phyloP scores from a whole-genome alignment of 345 rosid genomes.

The Rhodamnia rubescens region DNA sequence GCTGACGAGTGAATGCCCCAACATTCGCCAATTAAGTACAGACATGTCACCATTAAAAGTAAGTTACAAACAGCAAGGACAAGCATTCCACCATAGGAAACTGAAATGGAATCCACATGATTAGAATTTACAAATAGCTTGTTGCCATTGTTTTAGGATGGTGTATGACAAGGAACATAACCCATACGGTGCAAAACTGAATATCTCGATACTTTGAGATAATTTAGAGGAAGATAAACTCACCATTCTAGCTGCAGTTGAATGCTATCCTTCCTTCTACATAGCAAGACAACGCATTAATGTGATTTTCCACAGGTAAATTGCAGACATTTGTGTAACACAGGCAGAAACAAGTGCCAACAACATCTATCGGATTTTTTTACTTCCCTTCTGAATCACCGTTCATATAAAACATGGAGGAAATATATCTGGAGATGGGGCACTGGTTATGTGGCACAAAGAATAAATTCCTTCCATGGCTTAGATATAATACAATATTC shows the following conservation, averaged over 20 bases:
- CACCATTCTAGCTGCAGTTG: constrained; percentile 81
- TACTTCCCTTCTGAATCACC: background rate
- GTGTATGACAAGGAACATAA: background rate
- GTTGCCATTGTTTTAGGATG: background rate
- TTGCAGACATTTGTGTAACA: background rate
- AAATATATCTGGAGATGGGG: background rate
- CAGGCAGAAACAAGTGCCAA: background rate
- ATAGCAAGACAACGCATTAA: background rate
- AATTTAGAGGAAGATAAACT: constrained; percentile 12
- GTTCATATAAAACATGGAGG: background rate
- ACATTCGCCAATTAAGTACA: background rate
- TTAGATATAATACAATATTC: background rate
- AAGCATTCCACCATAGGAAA: background rate
- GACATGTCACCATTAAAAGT: background rate
- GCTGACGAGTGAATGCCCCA: background rate
- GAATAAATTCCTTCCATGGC: background rate
- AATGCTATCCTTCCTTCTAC: constrained; percentile 47
- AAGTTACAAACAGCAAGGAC: background rate
- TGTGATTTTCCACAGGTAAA: background rate
- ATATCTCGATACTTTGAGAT: background rate
- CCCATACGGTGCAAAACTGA: background rate
- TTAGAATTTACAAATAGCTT: background rate
- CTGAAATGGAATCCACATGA: background rate
- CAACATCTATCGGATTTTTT: background rate
- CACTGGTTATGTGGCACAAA: background rate